Conservation (phyloP, 2,329 filamentous ascomycete genomes). For the Aspergillus ruber region DNA sequence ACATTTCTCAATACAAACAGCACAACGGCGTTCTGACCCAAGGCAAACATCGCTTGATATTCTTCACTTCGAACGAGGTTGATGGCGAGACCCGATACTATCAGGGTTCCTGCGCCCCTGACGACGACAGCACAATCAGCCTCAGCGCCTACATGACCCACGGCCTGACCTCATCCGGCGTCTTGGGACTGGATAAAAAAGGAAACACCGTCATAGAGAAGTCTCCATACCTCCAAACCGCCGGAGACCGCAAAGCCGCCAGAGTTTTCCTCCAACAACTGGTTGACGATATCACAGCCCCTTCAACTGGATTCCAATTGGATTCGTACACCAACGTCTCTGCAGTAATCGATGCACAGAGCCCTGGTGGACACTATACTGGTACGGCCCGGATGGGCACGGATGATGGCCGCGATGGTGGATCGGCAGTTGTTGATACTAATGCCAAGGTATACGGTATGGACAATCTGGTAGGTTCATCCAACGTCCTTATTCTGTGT, state of each 20-base stretch:
- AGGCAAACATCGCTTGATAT: conserved; percentile 21
- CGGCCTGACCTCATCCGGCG: conserved; percentile 20
- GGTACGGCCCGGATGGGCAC: conserved; percentile 57
- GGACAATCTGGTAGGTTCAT: conserved; percentile 47
- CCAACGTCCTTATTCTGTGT: not conserved
- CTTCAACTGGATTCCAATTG: conserved; percentile 16
- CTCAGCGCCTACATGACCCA: conserved; percentile 23
- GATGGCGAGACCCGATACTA: conserved; percentile 20
- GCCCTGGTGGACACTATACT: conserved; percentile 41
- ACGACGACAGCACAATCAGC: conserved; percentile 10
- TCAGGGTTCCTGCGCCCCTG: conserved; percentile 18
- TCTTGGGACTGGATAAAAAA: conserved; percentile 15
- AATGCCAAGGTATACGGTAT: conserved; percentile 62
- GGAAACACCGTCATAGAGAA: conserved; percentile 21
- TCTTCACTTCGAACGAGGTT: conserved; percentile 21
- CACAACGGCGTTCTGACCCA: conserved; percentile 14
- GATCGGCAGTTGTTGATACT: conserved; percentile 56
- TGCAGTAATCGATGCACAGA: conserved; percentile 27
- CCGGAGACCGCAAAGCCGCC: conserved; percentile 17
- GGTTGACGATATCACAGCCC: conserved; percentile 14
- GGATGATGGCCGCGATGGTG: conserved; percentile 50
- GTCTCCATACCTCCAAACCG: conserved; percentile 19
- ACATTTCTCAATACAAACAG: conserved; percentile 19
- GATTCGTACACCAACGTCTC: conserved; percentile 16
- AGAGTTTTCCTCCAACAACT: conserved; percentile 14